These are phyloP conservation scores for Coemansia asiatica DNA, from an alignment of 192 early-diverging fungal species.

Conservation along the genomic window DNA sequence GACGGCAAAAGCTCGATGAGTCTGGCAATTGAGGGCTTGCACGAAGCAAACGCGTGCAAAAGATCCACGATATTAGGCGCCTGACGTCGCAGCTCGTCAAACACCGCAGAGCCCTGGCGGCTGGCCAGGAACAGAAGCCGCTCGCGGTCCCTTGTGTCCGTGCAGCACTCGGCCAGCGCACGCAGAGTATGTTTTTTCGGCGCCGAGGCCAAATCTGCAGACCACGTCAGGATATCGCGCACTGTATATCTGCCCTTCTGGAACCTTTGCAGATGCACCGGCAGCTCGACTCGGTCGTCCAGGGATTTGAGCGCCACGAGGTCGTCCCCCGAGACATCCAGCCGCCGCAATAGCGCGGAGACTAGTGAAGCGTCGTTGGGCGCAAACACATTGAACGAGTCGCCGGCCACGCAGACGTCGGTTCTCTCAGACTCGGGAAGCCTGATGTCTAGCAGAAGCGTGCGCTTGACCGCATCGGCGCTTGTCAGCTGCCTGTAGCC, in stretches of 20 bases:
- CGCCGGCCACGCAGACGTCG: constrained; percentile 41
- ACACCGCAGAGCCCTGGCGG: constrained; percentile 68
- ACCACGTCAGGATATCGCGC: constrained; percentile 69
- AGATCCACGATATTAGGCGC: constrained; percentile 78
- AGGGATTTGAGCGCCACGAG: constrained; percentile 24
- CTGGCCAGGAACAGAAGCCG: constrained; percentile 77
- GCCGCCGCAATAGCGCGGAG: constrained; percentile 58
- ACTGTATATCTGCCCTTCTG: constrained; percentile 11
- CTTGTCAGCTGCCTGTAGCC: constrained; percentile 63
- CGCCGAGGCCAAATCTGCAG: constrained; percentile 69
- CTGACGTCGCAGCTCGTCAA: constrained; percentile 68
- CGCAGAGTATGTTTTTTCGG: constrained; percentile 83
- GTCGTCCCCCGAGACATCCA: constrained; percentile 50
- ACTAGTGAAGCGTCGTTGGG: constrained; percentile 81
- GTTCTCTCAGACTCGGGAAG: constrained; percentile 27
- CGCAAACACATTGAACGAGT: constrained; percentile 84
- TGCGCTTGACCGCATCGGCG: constrained; percentile 71
- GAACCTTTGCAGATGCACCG: constrained; percentile 31
- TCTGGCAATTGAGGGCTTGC: constrained; percentile 62
- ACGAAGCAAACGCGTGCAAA: constrained; percentile 75
- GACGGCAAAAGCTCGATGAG: constrained; percentile 78
- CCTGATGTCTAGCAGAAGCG: constrained; percentile 61
- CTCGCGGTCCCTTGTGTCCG: constrained; percentile 68
- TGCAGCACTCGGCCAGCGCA: constrained; percentile 76
- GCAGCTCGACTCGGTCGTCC: constrained; percentile 45